Evolutionary conservation across 1,139 yeast species (phyloP), one percentile per base, ranked within the genome.

Genomic region (Scheffersomyces stambukii): DNA sequence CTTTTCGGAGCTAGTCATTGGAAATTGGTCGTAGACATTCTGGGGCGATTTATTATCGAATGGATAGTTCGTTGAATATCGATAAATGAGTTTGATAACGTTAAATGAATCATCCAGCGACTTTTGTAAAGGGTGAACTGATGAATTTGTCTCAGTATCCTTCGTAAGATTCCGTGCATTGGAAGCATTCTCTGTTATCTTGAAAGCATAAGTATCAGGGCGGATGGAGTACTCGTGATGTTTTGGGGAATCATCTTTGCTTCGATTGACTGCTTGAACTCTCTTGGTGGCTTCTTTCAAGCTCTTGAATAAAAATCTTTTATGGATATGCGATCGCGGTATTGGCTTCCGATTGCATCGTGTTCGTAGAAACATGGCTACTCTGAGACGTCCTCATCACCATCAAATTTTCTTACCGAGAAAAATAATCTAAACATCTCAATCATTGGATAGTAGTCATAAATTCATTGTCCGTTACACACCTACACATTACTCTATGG

Each of bases 201-300:
- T 65, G 44, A 67, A 67, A 8, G 72, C 70, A 50, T 58, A 67
- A 1, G 71, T 64, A 36, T 66, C 73, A 13, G 74, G 74, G 23
- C 70, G 48, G 30, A 67, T 65, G 16, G 74, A 67, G 40, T 67
- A 67, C 36, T 67, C 74, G 41, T 66, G 72, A 35, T 59, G 58
- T 8, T 16, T 16, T 16, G 18, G 18, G 18, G 31, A 54, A 52
- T 16, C 53, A n/a, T n/a, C n/a, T n/a, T n/a, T n/a, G n/a, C n/a
- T n/a, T n/a, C n/a, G n/a, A n/a, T n/a, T 54, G 10, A 49, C 52
- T 13, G 52, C 52, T 21, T 46, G 36, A 6, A 48, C 36, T 23
- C 40, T 34, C 16, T 50, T 46, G 16, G 48, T 35, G 4, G 47
- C 44, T 20, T 47, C 38, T 15, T 44, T 45, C 13, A 29, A 22